phyloP scores from a whole-genome alignment of 2,329 filamentous ascomycete genomes.

The Colletotrichum tofieldiae region DNA sequence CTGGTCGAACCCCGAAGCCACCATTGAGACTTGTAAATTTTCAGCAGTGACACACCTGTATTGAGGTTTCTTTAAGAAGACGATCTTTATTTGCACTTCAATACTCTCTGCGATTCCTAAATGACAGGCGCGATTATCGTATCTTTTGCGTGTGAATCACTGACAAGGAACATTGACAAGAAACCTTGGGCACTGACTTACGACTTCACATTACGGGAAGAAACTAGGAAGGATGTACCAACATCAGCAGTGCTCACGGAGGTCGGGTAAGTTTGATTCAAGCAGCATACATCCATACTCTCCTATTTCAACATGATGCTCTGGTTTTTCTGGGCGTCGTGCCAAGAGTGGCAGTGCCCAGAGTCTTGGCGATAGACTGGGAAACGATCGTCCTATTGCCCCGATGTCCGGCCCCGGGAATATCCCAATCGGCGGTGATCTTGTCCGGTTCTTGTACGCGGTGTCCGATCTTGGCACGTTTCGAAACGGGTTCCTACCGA shows the following conservation, averaged over 20 bases:
- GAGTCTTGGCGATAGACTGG: constrained; percentile 23
- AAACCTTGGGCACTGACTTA: too few species aligned
- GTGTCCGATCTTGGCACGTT: constrained; percentile 27
- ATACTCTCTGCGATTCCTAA: too few species aligned
- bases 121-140: too few species aligned
- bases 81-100: too few species aligned
- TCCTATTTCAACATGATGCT: constrained; percentile 34
- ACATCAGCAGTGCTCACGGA: neutral
- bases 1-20: too few species aligned
- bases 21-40: too few species aligned
- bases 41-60: too few species aligned
- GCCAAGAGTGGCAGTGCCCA: constrained; percentile 41
- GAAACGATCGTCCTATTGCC: constrained; percentile 30
- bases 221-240: neutral
- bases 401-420: neutral
- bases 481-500: constrained; percentile 6
- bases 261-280: neutral
- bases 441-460: constrained; percentile 13
- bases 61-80: too few species aligned
- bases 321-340: constrained; percentile 27
- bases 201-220: neutral
- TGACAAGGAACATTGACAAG: too few species aligned
- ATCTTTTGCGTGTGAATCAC: too few species aligned
- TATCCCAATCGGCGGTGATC: constrained; percentile 19
- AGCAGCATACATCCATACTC: neutral